Evolutionary conservation across 73 alveolate species (phyloP).

Genomic region (Tetrahymena thermophila): DNA sequence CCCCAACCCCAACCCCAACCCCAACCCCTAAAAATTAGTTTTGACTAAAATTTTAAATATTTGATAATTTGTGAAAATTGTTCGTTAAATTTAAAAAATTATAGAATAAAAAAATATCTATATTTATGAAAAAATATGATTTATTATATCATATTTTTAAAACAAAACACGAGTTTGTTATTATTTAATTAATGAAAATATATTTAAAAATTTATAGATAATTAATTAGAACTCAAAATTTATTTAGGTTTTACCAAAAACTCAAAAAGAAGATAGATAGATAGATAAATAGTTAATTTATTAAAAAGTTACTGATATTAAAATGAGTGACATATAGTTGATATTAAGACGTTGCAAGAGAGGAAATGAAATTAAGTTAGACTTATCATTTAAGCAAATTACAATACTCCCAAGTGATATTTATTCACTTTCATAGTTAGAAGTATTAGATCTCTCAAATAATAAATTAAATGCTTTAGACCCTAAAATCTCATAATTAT

Average conservation of each 20-base stretch:
- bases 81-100: background rate
- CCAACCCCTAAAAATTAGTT: background rate
- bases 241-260: background rate
- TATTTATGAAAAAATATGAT: background rate
- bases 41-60: background rate
- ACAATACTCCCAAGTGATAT: slow-evolving; percentile 72
- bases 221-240: background rate
- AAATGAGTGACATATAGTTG: slow-evolving; percentile 75
- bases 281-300: background rate
- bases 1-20: background rate
- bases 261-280: background rate
- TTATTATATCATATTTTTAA: no score
- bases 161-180: background rate
- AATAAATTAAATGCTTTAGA: slow-evolving; percentile 45
- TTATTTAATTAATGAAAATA: background rate
- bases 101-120: background rate
- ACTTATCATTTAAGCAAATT: slow-evolving; percentile 55
- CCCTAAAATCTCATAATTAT: slow-evolving; percentile 36
- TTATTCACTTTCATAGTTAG: slow-evolving; percentile 48
- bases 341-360: slow-evolving; percentile 74
- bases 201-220: no score
- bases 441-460: slow-evolving; percentile 58
- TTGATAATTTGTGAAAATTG: background rate
- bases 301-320: background rate
- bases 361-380: slow-evolving; percentile 56